Percentiles rank a stretch among this genome's conserved stretches.
phyloP scores from a whole-genome alignment of 208 protist genomes.

The Borovskyia barvae region DNA sequence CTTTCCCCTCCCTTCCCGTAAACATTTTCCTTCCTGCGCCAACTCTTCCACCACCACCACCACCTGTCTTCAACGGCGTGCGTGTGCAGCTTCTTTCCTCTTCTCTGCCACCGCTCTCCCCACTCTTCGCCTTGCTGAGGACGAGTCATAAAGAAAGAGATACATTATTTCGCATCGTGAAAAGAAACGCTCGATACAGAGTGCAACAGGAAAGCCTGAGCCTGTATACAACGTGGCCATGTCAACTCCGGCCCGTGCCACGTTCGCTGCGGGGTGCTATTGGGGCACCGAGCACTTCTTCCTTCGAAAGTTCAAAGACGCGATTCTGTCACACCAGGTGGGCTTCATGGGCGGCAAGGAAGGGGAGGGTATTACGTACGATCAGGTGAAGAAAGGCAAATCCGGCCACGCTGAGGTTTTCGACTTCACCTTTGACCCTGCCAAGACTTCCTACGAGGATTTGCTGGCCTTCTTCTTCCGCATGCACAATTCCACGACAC shows the following conservation, averaged over 20 bases:
- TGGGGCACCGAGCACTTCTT: constrained; percentile 94
- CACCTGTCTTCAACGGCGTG: no score
- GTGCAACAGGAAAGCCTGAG: no score
- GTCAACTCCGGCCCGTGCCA: constrained; percentile 41
- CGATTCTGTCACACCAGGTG: constrained; percentile 68
- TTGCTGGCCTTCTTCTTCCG: constrained; percentile 93
- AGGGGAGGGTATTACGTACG: constrained; percentile 53
- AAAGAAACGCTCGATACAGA: no score
- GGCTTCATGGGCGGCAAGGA: constrained; percentile 90
- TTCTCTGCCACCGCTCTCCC: no score
- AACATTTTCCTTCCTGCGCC: no score
- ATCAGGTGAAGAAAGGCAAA: constrained; percentile 89
- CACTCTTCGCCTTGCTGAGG: no score
- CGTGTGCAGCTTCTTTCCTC: no score
- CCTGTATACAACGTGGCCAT: no score
- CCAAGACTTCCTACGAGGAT: constrained; percentile 77
- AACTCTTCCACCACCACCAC: no score
- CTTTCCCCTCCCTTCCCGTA: no score
- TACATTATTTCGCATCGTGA: no score
- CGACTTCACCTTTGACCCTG: constrained; percentile 81
- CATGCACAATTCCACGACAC: constrained; percentile 94
- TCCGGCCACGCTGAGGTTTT: constrained; percentile 96
- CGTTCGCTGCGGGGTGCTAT: constrained; percentile 91
- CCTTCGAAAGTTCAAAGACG: constrained; percentile 76
- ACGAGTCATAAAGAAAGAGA: no score